Percentiles rank a stretch among this genome's conserved stretches.
Conservation (phyloP, 805 yeast genomes). For the Suhomyces faveliae region DNA sequence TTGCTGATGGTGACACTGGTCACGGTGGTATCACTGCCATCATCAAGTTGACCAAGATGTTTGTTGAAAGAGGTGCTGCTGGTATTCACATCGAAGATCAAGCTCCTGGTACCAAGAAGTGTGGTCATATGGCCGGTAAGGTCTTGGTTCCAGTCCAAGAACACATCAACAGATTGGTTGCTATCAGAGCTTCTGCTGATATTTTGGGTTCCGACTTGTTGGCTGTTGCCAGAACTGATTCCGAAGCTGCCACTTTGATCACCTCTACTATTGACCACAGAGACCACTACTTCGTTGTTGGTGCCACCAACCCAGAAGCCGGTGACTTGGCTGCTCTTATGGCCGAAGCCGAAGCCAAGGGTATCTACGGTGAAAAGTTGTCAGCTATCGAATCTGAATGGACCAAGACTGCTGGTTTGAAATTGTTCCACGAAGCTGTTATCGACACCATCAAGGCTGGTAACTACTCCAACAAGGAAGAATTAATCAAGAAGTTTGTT, state of each 20-base stretch:
- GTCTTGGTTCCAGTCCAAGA: constrained; percentile 97
- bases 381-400: constrained; percentile 77
- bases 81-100: constrained; percentile 99
- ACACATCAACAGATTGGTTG: constrained; percentile 90
- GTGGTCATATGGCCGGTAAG: constrained; percentile 99
- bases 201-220: constrained; percentile 84
- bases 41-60: constrained; percentile 91
- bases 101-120: constrained; percentile 97
- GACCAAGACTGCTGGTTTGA: constrained; percentile 78
- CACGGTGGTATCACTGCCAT: constrained; percentile 98
- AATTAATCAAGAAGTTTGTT: constrained; percentile 63
- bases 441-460: constrained; percentile 73
- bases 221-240: constrained; percentile 92
- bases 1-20: constrained; percentile 98
- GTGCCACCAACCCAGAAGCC: constrained; percentile 82
- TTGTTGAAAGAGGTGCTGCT: constrained; percentile 97
- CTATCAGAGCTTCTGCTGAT: constrained; percentile 94
- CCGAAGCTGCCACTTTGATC: constrained; percentile 94
- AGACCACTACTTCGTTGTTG: constrained; percentile 90
- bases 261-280: constrained; percentile 92
- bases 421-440: constrained; percentile 89
- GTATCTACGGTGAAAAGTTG: constrained; percentile 69
- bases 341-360: constrained; percentile 76
- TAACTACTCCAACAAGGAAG: constrained; percentile 56
- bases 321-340: constrained; percentile 73